Evolutionary conservation across 768 basidiomycete species (phyloP).

Genomic region (Lentinus tigrinus): DNA sequence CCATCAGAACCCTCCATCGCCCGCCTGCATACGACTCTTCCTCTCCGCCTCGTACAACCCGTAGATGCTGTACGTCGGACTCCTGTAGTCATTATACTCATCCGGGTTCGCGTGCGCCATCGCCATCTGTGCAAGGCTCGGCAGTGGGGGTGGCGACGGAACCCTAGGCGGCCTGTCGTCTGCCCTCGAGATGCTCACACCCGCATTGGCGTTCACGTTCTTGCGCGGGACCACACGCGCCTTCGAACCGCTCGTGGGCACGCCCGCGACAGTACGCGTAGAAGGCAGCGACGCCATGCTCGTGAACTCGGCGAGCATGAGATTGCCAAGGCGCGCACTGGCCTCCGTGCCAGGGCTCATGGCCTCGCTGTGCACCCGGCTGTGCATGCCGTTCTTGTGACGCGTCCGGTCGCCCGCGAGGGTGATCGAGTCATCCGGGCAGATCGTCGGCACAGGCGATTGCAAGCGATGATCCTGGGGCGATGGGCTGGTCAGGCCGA

Average conservation of each 20-base stretch:
- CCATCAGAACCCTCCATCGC: conserved; percentile 23
- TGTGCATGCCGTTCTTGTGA: conserved; percentile 9
- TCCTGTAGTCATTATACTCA: conserved; percentile 65
- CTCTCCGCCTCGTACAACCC: conserved; percentile 66
- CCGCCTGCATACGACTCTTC: conserved; percentile 42
- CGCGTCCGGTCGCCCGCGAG: conserved; percentile 41
- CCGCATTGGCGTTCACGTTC: conserved; percentile 25
- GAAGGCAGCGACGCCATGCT: conserved; percentile 30
- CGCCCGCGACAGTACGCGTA: conserved; percentile 33
- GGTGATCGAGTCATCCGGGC: conserved; percentile 73
- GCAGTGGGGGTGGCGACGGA: conserved; percentile 74
- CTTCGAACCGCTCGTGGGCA: conserved; percentile 19
- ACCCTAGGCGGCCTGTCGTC: conserved; percentile 72
- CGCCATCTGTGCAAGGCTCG: conserved; percentile 77
- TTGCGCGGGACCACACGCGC: conserved; percentile 23
- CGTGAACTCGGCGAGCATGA: conserved; percentile 62
- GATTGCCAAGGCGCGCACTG: conserved; percentile 49
- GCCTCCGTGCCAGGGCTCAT: conserved; percentile 38
- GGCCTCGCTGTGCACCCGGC: conserved; percentile 31
- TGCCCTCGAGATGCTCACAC: conserved; percentile 23
- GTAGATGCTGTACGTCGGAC: conserved; percentile 83
- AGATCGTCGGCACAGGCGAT: conserved; percentile 63
- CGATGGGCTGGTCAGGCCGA: conserved; percentile 31
- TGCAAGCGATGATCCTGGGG: conserved; percentile 22
- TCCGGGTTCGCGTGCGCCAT: conserved; percentile 61